A percentile compares a stretch with the other conserved stretches of the same genome.
Conservation (phyloP, 495 filamentous ascomycete species). For the Tetracladium setigerum region DNA sequence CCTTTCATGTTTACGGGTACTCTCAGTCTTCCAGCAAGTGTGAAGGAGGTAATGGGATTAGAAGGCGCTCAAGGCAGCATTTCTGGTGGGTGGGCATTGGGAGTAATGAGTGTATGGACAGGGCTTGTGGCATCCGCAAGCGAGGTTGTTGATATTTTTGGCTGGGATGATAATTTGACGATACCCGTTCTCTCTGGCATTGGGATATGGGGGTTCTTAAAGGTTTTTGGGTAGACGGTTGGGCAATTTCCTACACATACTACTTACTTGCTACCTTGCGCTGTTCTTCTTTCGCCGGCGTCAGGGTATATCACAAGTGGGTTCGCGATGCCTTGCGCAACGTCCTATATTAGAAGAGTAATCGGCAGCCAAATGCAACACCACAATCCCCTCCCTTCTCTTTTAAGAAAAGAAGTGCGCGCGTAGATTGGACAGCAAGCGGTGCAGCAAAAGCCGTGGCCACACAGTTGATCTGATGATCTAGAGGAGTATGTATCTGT, state of each 20-base stretch:
- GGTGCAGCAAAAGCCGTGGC: no score
- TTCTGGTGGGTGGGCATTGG: constrained; percentile 68
- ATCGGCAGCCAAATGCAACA: no score
- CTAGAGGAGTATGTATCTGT: no score
- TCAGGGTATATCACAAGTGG: no score
- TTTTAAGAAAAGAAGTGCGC: no score
- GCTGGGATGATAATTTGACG: constrained; percentile 95
- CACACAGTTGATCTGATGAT: no score
- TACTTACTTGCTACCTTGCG: no score
- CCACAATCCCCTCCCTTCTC: no score
- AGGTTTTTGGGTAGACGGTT: constrained; percentile 62
- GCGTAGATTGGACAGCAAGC: no score
- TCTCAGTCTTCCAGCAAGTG: constrained; percentile 52
- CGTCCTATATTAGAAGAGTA: no score
- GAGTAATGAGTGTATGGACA: constrained; percentile 77
- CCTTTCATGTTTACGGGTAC: constrained; percentile 77
- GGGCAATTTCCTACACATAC: background rate
- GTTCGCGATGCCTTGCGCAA: no score
- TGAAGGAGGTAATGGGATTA: constrained; percentile 42
- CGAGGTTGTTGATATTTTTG: constrained; percentile 84
- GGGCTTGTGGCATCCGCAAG: constrained; percentile 80
- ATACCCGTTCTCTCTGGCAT: constrained; percentile 88
- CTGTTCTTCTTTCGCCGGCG: no score
- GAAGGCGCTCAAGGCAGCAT: constrained; percentile 40
- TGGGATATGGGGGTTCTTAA: constrained; percentile 90